Evolutionary conservation across 2,329 filamentous ascomycete genomes (phyloP).

Genomic region (Microdochium trichocladiopsis): DNA sequence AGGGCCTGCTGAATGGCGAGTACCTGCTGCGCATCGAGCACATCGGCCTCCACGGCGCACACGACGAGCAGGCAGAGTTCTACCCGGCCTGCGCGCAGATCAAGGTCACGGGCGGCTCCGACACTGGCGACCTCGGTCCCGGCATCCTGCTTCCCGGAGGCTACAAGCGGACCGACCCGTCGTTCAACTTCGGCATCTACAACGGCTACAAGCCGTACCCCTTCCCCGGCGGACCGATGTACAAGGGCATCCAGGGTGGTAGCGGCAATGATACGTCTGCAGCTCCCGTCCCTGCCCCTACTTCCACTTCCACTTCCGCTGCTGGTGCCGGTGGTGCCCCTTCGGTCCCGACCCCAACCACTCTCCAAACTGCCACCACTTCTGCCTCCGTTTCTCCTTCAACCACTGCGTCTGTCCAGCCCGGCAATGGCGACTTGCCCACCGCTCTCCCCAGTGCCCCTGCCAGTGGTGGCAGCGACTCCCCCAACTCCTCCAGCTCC

Average conservation of each 20-base stretch:
- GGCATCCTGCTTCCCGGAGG: conserved; percentile 45
- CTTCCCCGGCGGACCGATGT: neutral
- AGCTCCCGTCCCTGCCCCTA: neutral
- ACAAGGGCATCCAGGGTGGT: neutral
- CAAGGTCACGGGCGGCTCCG: conserved; percentile 35
- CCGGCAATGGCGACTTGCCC: neutral
- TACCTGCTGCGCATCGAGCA: conserved; percentile 27
- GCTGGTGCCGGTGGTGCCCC: neutral
- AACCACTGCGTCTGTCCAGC: neutral
- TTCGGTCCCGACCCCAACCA: neutral
- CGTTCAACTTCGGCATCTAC: neutral
- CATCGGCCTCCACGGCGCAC: conserved; percentile 6
- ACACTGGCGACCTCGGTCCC: neutral
- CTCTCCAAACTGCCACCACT: neutral
- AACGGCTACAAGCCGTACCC: neutral
- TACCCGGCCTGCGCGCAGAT: conserved; percentile 41
- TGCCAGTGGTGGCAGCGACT: too few species aligned
- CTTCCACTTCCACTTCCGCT: neutral
- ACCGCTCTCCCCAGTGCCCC: neutral
- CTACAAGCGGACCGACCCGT: conserved; percentile 39
- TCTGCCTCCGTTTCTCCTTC: neutral
- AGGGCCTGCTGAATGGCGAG: conserved; percentile 21
- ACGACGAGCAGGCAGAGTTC: neutral
- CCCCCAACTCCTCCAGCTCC: neutral
- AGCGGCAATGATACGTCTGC: neutral